Conservation (phyloP, 2,329 filamentous ascomycete genomes). For the Bipolaris victoriae region DNA sequence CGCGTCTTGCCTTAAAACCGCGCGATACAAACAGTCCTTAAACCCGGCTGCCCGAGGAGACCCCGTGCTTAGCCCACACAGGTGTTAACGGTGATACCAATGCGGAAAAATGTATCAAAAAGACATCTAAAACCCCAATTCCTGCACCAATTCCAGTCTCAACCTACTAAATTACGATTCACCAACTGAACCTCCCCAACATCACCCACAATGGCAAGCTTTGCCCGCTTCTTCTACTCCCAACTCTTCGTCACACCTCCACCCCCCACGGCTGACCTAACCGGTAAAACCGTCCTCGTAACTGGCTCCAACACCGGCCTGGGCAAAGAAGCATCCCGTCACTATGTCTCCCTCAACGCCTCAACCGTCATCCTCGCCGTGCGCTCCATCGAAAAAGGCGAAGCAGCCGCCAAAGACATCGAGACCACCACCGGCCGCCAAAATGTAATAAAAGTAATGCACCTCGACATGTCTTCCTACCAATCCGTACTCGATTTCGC, state of each 20-base stretch:
- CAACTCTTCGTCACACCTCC: slow-evolving; percentile 50
- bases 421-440: slow-evolving; percentile 38
- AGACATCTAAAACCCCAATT: background rate
- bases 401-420: slow-evolving; percentile 53
- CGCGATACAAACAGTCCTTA: background rate
- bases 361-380: slow-evolving; percentile 55
- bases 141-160: background rate
- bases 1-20: background rate
- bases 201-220: slow-evolving; percentile 3
- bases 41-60: background rate
- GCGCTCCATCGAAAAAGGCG: slow-evolving; percentile 52
- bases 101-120: background rate
- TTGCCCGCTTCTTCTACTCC: slow-evolving; percentile 45
- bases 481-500: slow-evolving; percentile 48
- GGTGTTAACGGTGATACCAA: background rate
- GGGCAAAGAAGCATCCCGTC: slow-evolving; percentile 54
- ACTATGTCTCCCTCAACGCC: slow-evolving; percentile 51
- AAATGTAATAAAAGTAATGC: slow-evolving; percentile 54
- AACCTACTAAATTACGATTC: background rate
- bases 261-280: slow-evolving; percentile 34
- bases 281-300: slow-evolving; percentile 53
- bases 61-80: background rate
- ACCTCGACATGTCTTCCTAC: slow-evolving; percentile 52
- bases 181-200: background rate
- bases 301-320: slow-evolving; percentile 58